Base-by-base conservation (phyloP, 441 rosid species). In the Erodium trifolium region DNA sequence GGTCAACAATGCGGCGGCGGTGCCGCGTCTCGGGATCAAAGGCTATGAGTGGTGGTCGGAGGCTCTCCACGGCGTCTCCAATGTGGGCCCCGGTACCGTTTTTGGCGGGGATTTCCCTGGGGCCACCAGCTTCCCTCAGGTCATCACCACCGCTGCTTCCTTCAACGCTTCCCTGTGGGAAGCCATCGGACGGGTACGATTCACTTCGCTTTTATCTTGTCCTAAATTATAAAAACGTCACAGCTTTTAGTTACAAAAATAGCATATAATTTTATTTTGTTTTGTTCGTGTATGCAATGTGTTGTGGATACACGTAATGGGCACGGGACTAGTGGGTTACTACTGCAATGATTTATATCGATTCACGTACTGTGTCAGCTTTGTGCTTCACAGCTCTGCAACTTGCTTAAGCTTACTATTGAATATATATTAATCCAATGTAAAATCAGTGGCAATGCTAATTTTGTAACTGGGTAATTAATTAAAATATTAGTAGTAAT, bases 21-120 rank as follows among this genome's bases (percentile, higher is more conserved):
- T 93, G 72, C 90, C 93, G 18, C 80, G 95, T 80, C 74, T 93
- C 1, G 96, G 95, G 49, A 83, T 93, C 66, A 77, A 78, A 78
- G 90, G 92, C 3, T 93, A 93, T 68, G 96, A 91, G 80, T 93
- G 98, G 98, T 93, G 98, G 98, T 93, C 97, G 12, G 98, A 93
- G 71, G 98, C 98, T 4, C 90, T 93, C 72, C 98, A 93, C 43
- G 98, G 98, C 3, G 97, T 93, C 23, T 93, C 98, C n/a, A 86
- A 93, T 67, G 88, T 87, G 31, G 98, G 98, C 13, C 98, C 90
- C 0, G 98, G 98, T 18, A 83, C 92, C n/a, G 84, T 77, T 80
- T 93, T 93, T 67, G 87, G 81, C 39, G 92, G 92, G 74, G 80
- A 60, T 70, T 91, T 87, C 77, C 96, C 97, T 4, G 92, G 76